Evolutionary conservation across 139 green algal genomes (phyloP).

Genomic region (Chlorella ohadii): DNA sequence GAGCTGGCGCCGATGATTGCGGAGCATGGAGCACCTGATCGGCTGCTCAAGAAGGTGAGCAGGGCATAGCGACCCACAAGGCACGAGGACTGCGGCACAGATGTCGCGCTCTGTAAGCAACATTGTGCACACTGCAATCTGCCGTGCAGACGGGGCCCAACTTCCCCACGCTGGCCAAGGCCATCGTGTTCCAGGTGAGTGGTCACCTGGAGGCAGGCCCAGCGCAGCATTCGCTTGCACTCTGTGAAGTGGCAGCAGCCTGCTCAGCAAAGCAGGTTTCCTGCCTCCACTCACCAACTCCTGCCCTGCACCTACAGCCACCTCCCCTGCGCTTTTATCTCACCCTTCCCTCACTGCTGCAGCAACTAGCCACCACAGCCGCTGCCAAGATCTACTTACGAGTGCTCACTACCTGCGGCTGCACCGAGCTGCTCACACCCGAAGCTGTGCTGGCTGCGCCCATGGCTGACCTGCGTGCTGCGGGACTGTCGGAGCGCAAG

Average conservation of each 20-base stretch:
- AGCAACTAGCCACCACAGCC: conserved; percentile 55
- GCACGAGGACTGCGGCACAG: too few species aligned
- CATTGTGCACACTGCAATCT: too few species aligned
- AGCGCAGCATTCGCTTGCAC: too few species aligned
- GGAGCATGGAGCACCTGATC: conserved; percentile 33
- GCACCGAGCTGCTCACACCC: conserved; percentile 12
- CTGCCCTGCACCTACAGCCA: too few species aligned
- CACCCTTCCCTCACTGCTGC: neutral
- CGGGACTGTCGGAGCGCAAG: conserved; percentile 44
- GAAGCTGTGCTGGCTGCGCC: conserved; percentile 10
- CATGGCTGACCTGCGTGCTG: conserved; percentile 17
- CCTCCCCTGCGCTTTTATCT: too few species aligned
- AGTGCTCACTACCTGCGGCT: conserved; percentile 41
- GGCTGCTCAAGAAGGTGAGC: conserved; percentile 42
- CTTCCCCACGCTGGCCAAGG: conserved; percentile 54
- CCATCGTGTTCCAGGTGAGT: conserved; percentile 50
- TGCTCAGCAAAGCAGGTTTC: too few species aligned
- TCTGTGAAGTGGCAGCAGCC: too few species aligned
- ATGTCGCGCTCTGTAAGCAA: too few species aligned
- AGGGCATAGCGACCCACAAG: too few species aligned
- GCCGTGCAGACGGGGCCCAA: neutral
- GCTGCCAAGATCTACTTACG: conserved; percentile 50
- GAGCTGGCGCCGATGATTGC: conserved; percentile 49
- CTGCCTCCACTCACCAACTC: too few species aligned
- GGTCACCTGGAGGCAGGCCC: too few species aligned